Percentiles rank a stretch among this genome's conserved stretches.
These are phyloP conservation scores for Wallacemonas sp. DNA, from an alignment of 208 protist species.

Conservation along the genomic window DNA sequence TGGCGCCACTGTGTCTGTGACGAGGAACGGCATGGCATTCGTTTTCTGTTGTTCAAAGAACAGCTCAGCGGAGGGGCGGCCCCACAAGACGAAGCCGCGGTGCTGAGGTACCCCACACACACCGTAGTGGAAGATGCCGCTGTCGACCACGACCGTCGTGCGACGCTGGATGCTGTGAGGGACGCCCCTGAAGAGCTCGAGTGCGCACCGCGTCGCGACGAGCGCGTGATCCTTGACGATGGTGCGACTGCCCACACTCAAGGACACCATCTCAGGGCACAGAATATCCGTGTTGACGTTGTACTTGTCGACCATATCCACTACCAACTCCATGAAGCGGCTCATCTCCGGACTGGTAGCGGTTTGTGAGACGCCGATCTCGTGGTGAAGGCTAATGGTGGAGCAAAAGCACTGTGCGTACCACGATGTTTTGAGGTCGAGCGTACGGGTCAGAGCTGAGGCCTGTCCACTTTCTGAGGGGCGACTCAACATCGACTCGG, in stretches of 20 bases:
- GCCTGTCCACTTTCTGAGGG: too few species aligned
- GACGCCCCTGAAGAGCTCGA: slow-evolving; percentile 29
- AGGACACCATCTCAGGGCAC: slow-evolving; percentile 32
- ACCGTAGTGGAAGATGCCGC: slow-evolving; percentile 28
- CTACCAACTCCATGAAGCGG: slow-evolving; percentile 22
- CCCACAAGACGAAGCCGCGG: slow-evolving; percentile 36
- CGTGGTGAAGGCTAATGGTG: slow-evolving; percentile 16
- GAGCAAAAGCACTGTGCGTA: slow-evolving; percentile 32
- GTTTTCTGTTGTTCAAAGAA: slow-evolving; percentile 22
- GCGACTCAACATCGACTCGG: background rate
- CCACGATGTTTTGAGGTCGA: background rate
- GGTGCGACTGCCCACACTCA: slow-evolving; percentile 29
- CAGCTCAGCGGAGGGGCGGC: slow-evolving; percentile 16
- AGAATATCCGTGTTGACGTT: slow-evolving; percentile 37
- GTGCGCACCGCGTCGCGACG: slow-evolving; percentile 27
- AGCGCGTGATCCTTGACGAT: slow-evolving; percentile 28
- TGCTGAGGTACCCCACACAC: slow-evolving; percentile 34
- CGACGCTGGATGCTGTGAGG: slow-evolving; percentile 9
- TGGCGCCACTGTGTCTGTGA: slow-evolving; percentile 33
- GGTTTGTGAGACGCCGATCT: slow-evolving; percentile 1
- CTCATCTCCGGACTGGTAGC: slow-evolving; percentile 12
- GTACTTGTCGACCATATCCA: slow-evolving; percentile 27
- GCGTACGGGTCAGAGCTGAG: too few species aligned
- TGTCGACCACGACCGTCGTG: slow-evolving; percentile 34
- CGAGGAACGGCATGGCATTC: slow-evolving; percentile 24